phyloP scores from a whole-genome alignment of 2,329 filamentous ascomycete species.

The Claviceps maximensis region DNA sequence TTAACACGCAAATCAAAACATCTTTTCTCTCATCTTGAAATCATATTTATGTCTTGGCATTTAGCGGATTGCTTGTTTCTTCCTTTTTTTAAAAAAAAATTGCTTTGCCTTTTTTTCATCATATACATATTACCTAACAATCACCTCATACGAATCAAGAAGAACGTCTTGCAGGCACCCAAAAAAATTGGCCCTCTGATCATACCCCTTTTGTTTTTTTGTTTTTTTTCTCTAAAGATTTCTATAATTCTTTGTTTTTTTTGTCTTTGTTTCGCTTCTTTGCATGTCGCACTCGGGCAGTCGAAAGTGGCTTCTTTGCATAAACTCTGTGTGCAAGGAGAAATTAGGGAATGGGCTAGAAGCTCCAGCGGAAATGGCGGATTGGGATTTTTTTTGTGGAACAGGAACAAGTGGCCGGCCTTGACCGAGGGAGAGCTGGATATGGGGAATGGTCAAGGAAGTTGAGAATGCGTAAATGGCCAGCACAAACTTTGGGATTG shows the following conservation, averaged over 20 bases:
- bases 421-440: constrained; percentile 7
- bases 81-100: constrained; percentile 7
- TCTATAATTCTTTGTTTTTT: constrained; percentile 11
- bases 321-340: constrained; percentile 8
- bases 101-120: constrained; percentile 8
- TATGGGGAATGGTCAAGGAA: constrained; percentile 10
- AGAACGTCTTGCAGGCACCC: constrained; percentile 23
- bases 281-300: constrained; percentile 12
- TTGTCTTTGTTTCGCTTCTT: constrained; percentile 10
- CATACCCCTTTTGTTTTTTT: constrained; percentile 19
- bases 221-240: constrained; percentile 11
- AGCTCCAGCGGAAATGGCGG: constrained; percentile 1
- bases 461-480: constrained; percentile 21
- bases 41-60: constrained; percentile 30
- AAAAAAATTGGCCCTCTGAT: constrained; percentile 24
- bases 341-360: constrained; percentile 2
- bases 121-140: background rate
- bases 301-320: constrained; percentile 8
- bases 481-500: background rate
- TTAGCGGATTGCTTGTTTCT: constrained; percentile 28
- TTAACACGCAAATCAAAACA: background rate
- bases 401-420: constrained; percentile 17
- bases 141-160: constrained; percentile 14
- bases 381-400: constrained; percentile 8
- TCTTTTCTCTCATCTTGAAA: background rate